Evolutionary conservation across 495 filamentous ascomycete genomes (phyloP).

Genomic region (Talaromyces liani): DNA sequence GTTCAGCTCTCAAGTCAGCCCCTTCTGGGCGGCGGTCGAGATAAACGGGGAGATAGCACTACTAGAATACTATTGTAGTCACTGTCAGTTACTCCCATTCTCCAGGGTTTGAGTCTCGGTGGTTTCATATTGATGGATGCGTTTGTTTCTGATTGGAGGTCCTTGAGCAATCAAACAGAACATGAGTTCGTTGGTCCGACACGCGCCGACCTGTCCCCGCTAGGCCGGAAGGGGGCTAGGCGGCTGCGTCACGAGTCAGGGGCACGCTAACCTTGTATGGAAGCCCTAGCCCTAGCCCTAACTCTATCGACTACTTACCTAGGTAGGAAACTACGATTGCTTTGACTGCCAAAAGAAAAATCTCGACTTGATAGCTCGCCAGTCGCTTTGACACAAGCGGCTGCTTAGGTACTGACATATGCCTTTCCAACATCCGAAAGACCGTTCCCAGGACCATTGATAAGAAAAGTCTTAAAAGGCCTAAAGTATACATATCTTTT

Average conservation of each 20-base stretch:
- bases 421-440: no score
- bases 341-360: no score
- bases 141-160: not conserved
- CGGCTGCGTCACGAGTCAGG: not conserved
- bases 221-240: not conserved
- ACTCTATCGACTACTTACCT: no score
- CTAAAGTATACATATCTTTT: no score
- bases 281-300: constrained; percentile 4
- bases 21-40: not conserved
- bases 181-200: not conserved
- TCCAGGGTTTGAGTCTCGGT: not conserved
- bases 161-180: not conserved
- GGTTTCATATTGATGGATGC: not conserved
- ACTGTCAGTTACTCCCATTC: not conserved
- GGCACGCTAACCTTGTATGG: not conserved
- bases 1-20: not conserved
- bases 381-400: no score
- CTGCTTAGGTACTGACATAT: no score
- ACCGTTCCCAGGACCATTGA: no score
- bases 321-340: no score
- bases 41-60: not conserved
- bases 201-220: no score
- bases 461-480: no score
- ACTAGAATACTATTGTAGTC: not conserved
- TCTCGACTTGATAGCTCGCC: no score